These are phyloP conservation scores for Aquilaria agallochum DNA, from an alignment of 441 rosid species.

Conservation along the genomic window DNA sequence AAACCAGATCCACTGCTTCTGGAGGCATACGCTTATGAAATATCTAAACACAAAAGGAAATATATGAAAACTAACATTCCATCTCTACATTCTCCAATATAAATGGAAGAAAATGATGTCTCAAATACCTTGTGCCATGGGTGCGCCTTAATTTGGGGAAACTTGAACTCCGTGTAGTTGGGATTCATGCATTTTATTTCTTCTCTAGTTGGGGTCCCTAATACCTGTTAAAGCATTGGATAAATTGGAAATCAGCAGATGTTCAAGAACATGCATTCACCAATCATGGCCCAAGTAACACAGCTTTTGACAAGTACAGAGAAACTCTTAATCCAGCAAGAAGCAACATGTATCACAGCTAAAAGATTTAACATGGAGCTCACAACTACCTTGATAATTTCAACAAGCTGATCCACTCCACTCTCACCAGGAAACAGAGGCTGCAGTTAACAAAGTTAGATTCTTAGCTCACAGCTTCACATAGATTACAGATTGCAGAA, in stretches of 20 bases:
- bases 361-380: neutral
- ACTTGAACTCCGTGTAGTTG: constrained; percentile 17
- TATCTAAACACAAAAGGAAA: constrained; percentile 13
- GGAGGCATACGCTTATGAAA: constrained; percentile 27
- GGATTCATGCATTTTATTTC: constrained; percentile 16
- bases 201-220: constrained; percentile 10
- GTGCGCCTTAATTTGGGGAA: constrained; percentile 28
- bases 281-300: neutral
- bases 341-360: neutral
- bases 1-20: constrained; percentile 25
- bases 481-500: too few relatives aligned
- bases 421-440: constrained; percentile 79
- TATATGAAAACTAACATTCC: neutral
- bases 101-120: constrained; percentile 1
- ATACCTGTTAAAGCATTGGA: neutral
- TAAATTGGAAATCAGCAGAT: neutral
- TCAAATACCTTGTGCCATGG: constrained; percentile 31
- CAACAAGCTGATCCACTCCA: constrained; percentile 96
- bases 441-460: constrained; percentile 18
- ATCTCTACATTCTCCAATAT: neutral
- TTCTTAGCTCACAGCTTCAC: neutral
- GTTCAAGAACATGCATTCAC: neutral
- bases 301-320: too few relatives aligned
- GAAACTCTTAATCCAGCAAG: neutral
- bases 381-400: constrained; percentile 70